Conservation (phyloP, 306 rosid species). For the Comarum palustre region DNA sequence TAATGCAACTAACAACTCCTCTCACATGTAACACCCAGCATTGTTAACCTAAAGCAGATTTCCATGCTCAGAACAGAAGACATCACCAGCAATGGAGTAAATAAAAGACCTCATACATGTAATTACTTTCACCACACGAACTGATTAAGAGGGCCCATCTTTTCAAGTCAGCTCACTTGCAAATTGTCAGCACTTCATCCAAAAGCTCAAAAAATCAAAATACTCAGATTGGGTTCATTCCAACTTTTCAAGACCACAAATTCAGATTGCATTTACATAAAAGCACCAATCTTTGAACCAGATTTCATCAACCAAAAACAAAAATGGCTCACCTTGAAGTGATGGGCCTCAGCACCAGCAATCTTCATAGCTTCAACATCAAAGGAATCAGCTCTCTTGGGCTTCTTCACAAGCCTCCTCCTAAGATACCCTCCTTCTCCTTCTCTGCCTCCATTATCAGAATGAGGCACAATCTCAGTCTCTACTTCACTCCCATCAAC, state of each 20-base stretch:
- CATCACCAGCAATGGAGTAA: not conserved
- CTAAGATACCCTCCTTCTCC: slow-evolving; percentile 62
- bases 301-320: not conserved
- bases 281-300: not conserved
- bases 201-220: not conserved
- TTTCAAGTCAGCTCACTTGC: not conserved
- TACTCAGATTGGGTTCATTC: not conserved
- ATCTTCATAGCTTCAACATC: slow-evolving; percentile 91
- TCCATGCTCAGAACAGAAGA: not conserved
- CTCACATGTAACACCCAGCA: slow-evolving; percentile 1
- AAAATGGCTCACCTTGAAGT: slow-evolving; percentile 41
- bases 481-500: slow-evolving; percentile 88
- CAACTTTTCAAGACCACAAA: not conserved
- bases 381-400: slow-evolving; percentile 80
- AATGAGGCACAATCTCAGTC: slow-evolving; percentile 47
- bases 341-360: slow-evolving; percentile 52
- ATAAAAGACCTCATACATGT: not conserved
- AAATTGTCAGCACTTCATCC: not conserved
- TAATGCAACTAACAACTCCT: not conserved
- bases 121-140: not conserved
- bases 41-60: not conserved
- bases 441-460: slow-evolving; percentile 40
- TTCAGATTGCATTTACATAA: not conserved
- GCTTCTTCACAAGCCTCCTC: slow-evolving; percentile 74
- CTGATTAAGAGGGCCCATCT: not conserved